Base-by-base conservation (phyloP, 257 asterid species). In the Jasminum sambac region DNA sequence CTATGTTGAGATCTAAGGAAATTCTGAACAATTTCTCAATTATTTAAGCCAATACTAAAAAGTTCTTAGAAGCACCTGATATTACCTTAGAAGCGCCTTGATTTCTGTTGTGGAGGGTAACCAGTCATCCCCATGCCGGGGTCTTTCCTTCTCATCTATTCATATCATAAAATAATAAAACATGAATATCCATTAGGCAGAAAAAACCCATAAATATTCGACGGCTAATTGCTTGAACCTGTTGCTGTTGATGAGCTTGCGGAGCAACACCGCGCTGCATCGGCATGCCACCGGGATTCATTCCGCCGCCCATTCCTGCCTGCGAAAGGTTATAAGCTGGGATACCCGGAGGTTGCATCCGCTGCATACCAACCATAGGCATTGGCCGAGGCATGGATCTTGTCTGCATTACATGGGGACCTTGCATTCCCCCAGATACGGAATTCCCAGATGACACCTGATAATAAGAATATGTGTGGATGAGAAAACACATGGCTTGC, bases 161-260 rank as follows among this genome's bases (percentile, higher is more conserved):
- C 71, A 16, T n/a, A n/a, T n/a, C n/a, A n/a, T n/a, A n/a, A 71
- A 63, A 66, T 68, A 63, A 78, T 11, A 77, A 19, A 68, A 1
- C 17, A 25, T 6, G 60, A 36, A 70, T 68, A 66, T n/a, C 76
- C 39, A 8, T 14, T 69, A 67, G 64, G 60, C 73, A 68, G 50
- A 65, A 36, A 75, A 77, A 24, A 55, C 64, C n/a, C 76, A 57
- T 24, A 66, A 43, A 59, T 6, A 64, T 59, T 63, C 23, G 50
- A 17, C 57, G 64, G 25, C 37, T 58, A 64, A 26, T 60, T 39
- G 71, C 26, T 52, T 66, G 7, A 77, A 85, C 91, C 94, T 88
- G 96, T 77, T 92, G 98, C 84, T 94, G 98, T 80, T 86, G 98
- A 79, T 92, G 96, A 70, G 89, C 86, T 83, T 87, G 98, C 74